phyloP scores from a whole-genome alignment of 345 rosid species.

The Xanthoceras sorbifolium region DNA sequence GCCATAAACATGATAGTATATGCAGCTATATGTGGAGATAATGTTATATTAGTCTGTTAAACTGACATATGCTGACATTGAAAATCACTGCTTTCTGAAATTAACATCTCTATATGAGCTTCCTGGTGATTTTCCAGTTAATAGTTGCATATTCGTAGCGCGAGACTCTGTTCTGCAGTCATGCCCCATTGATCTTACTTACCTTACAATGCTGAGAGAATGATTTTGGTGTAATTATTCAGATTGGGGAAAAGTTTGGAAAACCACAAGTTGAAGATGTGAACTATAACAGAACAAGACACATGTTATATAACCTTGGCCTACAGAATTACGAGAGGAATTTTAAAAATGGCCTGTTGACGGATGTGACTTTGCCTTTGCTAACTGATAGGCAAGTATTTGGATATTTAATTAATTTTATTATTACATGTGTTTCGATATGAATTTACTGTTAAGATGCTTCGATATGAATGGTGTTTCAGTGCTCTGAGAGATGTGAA shows the following conservation, averaged over 20 bases:
- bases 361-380: slow-evolving; percentile 81
- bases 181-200: not conserved
- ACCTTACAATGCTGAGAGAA: slow-evolving; percentile 10
- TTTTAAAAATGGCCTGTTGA: slow-evolving; percentile 83
- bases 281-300: slow-evolving; percentile 52
- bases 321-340: slow-evolving; percentile 89
- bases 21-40: not conserved
- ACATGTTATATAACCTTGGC: slow-evolving; percentile 73
- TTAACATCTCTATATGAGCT: not conserved
- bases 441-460: not conserved
- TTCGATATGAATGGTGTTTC: slow-evolving; percentile 22
- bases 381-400: slow-evolving; percentile 77
- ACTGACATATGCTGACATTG: slow-evolving; percentile 4
- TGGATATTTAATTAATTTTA: slow-evolving; percentile 17
- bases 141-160: not conserved
- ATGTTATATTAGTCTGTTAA: not conserved
- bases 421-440: not conserved
- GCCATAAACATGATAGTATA: not conserved
- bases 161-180: slow-evolving; percentile 4
- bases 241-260: slow-evolving; percentile 76
- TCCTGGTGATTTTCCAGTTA: not conserved
- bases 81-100: not conserved
- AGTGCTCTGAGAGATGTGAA: slow-evolving; percentile 91
- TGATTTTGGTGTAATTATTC: slow-evolving; percentile 32
- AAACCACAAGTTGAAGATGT: slow-evolving; percentile 64